These are phyloP conservation scores for Mentha longifolia DNA, from an alignment of 257 asterid genomes.

Conservation along the genomic window DNA sequence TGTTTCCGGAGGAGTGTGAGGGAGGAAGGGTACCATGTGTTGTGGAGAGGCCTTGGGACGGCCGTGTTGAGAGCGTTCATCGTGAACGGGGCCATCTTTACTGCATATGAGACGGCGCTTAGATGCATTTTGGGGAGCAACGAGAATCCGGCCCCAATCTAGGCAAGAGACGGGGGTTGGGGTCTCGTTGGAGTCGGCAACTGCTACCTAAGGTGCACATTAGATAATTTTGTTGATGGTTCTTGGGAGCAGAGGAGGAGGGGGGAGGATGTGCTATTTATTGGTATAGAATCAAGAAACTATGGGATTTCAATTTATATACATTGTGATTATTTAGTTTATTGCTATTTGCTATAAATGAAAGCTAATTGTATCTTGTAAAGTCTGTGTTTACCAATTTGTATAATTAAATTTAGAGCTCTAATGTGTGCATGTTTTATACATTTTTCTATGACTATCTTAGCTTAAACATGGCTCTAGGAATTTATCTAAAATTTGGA, in stretches of 20 bases:
- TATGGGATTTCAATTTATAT: conserved; percentile 17
- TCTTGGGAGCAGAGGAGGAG: neutral
- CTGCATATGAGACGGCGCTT: conserved; percentile 75
- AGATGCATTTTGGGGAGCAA: conserved; percentile 44
- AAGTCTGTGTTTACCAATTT: neutral
- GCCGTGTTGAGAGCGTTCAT: conserved; percentile 83
- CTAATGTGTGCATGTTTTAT: neutral
- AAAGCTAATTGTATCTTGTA: neutral
- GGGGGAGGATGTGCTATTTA: neutral
- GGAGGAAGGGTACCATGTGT: conserved; percentile 66
- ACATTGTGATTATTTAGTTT: neutral
- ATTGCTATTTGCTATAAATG: neutral
- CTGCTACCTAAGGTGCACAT: neutral
- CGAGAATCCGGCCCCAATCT: conserved; percentile 31
- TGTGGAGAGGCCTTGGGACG: conserved; percentile 88
- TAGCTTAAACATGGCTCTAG: too few relatives aligned
- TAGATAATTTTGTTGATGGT: neutral
- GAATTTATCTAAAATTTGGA: too few relatives aligned
- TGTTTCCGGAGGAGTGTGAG: conserved; percentile 64
- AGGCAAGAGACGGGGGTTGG: conserved; percentile 35
- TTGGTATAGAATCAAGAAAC: neutral
- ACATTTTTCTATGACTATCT: neutral
- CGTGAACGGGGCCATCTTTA: conserved; percentile 75
- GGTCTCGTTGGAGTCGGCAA: neutral
- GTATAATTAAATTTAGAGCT: neutral